Conservation (phyloP, 192 early-diverging fungal genomes). For the Coemansia sp. region DNA sequence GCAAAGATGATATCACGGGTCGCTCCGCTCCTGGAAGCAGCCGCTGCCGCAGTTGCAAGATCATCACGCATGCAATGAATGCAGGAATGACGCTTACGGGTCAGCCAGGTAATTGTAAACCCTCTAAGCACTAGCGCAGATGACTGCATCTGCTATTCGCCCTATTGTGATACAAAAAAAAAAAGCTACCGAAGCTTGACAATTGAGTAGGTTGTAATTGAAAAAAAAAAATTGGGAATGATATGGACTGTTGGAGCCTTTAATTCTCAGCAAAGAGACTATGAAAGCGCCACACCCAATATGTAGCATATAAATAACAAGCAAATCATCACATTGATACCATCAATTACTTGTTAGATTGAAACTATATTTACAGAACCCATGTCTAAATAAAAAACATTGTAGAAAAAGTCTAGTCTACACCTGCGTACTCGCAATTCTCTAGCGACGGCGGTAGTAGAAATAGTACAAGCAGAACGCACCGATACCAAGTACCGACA, state of each 20-base stretch:
- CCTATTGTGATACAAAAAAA: not conserved
- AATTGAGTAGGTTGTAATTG: not conserved
- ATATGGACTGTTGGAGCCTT: too few relatives aligned
- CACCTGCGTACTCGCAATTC: not conserved
- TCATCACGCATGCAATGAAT: not conserved
- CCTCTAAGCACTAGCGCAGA: not conserved
- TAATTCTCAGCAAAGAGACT: too few relatives aligned
- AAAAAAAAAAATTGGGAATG: not conserved
- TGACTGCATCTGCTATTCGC: not conserved
- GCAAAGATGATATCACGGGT: not conserved
- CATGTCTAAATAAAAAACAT: not conserved
- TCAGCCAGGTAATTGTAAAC: not conserved
- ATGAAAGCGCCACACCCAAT: too few relatives aligned
- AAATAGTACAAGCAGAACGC: conserved; percentile 28
- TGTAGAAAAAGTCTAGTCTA: not conserved
- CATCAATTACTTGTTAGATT: not conserved
- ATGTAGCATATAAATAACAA: too few relatives aligned
- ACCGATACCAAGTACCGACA: conserved; percentile 28
- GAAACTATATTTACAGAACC: not conserved
- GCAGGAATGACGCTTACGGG: not conserved
- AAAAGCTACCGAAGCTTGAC: not conserved
- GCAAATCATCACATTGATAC: not conserved
- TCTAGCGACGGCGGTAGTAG: conserved; percentile 16
- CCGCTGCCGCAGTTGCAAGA: not conserved
- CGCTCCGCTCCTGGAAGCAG: not conserved